Conservation (phyloP, 192 early-diverging fungal species). For the Podila epigama region DNA sequence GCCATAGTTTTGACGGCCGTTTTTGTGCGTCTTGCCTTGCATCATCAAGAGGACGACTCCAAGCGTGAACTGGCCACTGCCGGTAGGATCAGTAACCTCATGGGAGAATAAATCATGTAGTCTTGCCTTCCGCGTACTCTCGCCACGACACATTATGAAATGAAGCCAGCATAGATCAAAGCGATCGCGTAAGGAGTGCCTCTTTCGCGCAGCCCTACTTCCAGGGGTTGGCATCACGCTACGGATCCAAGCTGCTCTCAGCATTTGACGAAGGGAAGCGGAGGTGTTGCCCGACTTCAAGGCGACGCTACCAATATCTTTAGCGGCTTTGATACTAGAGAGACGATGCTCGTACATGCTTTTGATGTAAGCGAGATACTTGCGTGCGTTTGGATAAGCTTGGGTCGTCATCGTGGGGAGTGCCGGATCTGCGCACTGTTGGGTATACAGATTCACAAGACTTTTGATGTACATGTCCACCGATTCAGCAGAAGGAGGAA, state of each 20-base stretch:
- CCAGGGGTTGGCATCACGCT: background rate
- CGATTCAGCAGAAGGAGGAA: background rate
- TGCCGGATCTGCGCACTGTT: background rate
- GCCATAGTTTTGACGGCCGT: background rate
- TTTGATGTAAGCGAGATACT: background rate
- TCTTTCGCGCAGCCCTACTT: background rate
- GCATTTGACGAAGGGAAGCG: background rate
- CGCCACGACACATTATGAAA: slow-evolving; percentile 24
- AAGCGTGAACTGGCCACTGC: background rate
- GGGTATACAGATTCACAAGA: background rate
- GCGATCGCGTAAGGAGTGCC: background rate
- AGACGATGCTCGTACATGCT: background rate
- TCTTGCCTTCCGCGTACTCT: background rate
- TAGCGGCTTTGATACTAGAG: background rate
- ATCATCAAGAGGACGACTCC: slow-evolving; percentile 6
- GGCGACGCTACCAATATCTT: background rate
- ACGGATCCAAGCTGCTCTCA: slow-evolving; percentile 7
- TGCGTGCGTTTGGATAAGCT: slow-evolving; percentile 2
- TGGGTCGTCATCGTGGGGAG: background rate
- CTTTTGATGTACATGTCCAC: slow-evolving; percentile 6
- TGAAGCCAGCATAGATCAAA: slow-evolving; percentile 8
- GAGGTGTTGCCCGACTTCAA: background rate
- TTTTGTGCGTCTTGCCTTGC: background rate
- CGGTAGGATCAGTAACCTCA: background rate
- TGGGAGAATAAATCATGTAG: slow-evolving; percentile 3